Conservation (phyloP, 148 eudicot species). For the Rhododendron ferrugineum region DNA sequence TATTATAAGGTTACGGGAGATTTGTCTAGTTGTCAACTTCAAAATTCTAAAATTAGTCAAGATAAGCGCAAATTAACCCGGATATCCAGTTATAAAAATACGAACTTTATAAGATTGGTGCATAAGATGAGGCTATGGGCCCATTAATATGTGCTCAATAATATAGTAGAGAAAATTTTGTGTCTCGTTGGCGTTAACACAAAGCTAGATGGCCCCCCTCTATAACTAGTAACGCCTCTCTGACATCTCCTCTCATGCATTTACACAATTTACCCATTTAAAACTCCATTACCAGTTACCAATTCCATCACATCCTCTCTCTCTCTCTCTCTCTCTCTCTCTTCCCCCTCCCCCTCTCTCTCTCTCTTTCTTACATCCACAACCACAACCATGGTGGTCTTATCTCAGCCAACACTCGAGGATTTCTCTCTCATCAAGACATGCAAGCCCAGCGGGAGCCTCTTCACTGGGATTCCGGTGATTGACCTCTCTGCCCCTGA, state of each 20-base stretch:
- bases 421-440: slow-evolving; percentile 2
- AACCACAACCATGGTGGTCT: slow-evolving; percentile 7
- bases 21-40: no score
- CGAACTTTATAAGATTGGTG: neutral
- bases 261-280: neutral
- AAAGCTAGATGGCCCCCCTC: neutral
- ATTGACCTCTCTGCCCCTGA: slow-evolving; percentile 27
- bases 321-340: slow-evolving; percentile 14
- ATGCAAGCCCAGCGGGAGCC: slow-evolving; percentile 1
- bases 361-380: neutral
- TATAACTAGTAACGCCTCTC: neutral
- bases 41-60: no score
- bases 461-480: slow-evolving; percentile 20
- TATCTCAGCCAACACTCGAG: slow-evolving; percentile 6
- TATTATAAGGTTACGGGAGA: no score
- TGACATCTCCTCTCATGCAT: slow-evolving; percentile 1
- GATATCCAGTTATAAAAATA: no score
- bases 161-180: neutral
- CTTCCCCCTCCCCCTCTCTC: slow-evolving; percentile 5
- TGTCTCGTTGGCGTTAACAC: neutral
- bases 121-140: neutral
- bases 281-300: neutral
- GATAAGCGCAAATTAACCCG: rapidly evolving
- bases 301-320: neutral
- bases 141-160: neutral